Conservation (phyloP, 306 rosid genomes). For the Boehmeria nivea region DNA sequence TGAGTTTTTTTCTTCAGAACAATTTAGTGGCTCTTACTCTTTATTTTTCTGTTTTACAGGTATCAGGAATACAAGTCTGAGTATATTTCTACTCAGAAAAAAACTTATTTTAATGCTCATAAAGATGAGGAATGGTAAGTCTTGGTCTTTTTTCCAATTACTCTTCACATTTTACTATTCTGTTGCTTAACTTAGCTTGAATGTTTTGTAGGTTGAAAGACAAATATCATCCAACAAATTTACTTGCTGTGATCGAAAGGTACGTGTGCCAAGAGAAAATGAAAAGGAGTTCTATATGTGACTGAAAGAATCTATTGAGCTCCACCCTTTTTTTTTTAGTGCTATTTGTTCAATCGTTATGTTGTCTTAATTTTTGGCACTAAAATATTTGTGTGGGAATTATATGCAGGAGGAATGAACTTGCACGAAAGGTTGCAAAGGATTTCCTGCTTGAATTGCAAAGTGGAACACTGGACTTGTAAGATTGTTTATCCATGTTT, state of each 20-base stretch:
- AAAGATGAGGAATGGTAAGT: slow-evolving; percentile 91
- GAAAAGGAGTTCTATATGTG: not conserved
- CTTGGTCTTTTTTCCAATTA: not conserved
- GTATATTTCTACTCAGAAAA: slow-evolving; percentile 90
- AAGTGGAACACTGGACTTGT: slow-evolving; percentile 82
- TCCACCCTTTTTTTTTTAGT: not conserved
- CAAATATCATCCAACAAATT: slow-evolving; percentile 95
- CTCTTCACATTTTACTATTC: not conserved
- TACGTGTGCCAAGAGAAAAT: slow-evolving; percentile 22
- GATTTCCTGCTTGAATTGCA: slow-evolving; percentile 85
- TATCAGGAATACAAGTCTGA: slow-evolving; percentile 94
- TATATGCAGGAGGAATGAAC: slow-evolving; percentile 84
- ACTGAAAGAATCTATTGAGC: not conserved
- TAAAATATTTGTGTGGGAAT: slow-evolving; percentile 8
- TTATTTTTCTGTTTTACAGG: slow-evolving; percentile 36
- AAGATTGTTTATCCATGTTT: slow-evolving; percentile 28
- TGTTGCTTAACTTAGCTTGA: slow-evolving; percentile 17
- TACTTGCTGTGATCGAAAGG: slow-evolving; percentile 84
- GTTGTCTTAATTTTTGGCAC: not conserved
- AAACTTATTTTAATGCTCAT: slow-evolving; percentile 78
- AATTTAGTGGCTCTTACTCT: not conserved
- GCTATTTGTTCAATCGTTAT: not conserved
- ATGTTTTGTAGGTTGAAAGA: slow-evolving; percentile 71
- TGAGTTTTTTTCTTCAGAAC: slow-evolving; percentile 6
- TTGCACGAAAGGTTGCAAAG: slow-evolving; percentile 74